Conservation (phyloP, 108 stramenopile genomes). For the Cyclotella atomus region DNA sequence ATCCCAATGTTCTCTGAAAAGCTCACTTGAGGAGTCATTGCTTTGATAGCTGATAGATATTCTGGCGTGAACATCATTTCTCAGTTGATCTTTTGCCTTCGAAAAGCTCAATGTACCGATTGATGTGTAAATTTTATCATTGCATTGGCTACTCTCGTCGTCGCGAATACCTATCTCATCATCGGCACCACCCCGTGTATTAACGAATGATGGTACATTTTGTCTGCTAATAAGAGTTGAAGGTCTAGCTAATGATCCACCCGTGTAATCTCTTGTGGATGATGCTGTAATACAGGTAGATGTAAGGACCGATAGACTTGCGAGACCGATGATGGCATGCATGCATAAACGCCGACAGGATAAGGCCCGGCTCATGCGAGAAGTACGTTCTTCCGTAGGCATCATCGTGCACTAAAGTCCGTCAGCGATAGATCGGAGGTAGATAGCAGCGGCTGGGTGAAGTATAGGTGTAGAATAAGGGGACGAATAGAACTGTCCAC, state of each 20-base stretch:
- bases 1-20: not conserved
- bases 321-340: too few species aligned
- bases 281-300: too few species aligned
- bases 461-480: too few species aligned
- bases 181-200: not conserved
- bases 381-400: too few species aligned
- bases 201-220: not conserved
- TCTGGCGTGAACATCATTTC: not conserved
- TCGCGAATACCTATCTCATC: not conserved
- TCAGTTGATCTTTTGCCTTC: not conserved
- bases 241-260: not conserved
- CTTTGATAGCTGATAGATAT: slow-evolving; percentile 1
- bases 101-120: not conserved
- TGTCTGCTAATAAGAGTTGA: not conserved
- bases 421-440: too few species aligned
- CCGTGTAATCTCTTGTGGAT: too few species aligned
- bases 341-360: too few species aligned
- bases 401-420: too few species aligned
- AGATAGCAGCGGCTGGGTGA: too few species aligned
- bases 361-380: too few species aligned
- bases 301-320: too few species aligned
- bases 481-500: too few species aligned
- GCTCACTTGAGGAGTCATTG: not conserved
- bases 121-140: not conserved
- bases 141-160: not conserved